Percentiles rank a stretch among this genome's conserved stretches.
Conservation (phyloP, 2,329 filamentous ascomycete genomes). For the Cercospora nicotianae region DNA sequence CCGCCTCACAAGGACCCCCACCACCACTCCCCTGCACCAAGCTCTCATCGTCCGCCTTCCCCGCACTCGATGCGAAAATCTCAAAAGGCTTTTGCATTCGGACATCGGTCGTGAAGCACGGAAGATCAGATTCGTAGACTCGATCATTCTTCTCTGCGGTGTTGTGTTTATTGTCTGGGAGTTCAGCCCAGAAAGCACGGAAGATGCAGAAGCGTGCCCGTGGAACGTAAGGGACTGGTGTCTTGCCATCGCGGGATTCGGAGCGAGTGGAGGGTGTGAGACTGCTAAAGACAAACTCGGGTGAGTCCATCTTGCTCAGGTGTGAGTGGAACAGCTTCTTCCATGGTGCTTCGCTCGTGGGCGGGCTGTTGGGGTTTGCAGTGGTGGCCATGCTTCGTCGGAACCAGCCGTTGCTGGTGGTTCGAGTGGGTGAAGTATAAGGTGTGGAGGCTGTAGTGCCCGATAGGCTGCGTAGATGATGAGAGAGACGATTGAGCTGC, state of each 20-base stretch:
- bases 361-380: slow-evolving; percentile 39
- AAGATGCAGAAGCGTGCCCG: slow-evolving; percentile 79
- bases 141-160: slow-evolving; percentile 68
- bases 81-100: slow-evolving; percentile 82
- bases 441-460: slow-evolving; percentile 23
- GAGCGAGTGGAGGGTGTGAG: slow-evolving; percentile 39
- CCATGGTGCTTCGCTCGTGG: slow-evolving; percentile 51
- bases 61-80: slow-evolving; percentile 57
- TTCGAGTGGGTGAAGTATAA: not conserved
- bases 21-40: slow-evolving; percentile 57
- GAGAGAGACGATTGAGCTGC: slow-evolving; percentile 27
- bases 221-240: slow-evolving; percentile 46
- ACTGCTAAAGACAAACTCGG: slow-evolving; percentile 55
- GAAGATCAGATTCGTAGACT: slow-evolving; percentile 72
- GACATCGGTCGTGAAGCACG: slow-evolving; percentile 82
- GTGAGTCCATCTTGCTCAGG: slow-evolving; percentile 50
- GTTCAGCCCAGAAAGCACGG: slow-evolving; percentile 76
- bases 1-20: slow-evolving; percentile 73
- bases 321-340: slow-evolving; percentile 52
- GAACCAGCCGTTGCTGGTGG: slow-evolving; percentile 5
- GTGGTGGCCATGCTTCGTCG: slow-evolving; percentile 49
- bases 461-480: slow-evolving; percentile 44
- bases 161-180: slow-evolving; percentile 73
- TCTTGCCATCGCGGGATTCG: slow-evolving; percentile 35
- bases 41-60: slow-evolving; percentile 47